Evolutionary conservation across 768 basidiomycete genomes (phyloP).

Genomic region (Tricholoma hemisulphureum): DNA sequence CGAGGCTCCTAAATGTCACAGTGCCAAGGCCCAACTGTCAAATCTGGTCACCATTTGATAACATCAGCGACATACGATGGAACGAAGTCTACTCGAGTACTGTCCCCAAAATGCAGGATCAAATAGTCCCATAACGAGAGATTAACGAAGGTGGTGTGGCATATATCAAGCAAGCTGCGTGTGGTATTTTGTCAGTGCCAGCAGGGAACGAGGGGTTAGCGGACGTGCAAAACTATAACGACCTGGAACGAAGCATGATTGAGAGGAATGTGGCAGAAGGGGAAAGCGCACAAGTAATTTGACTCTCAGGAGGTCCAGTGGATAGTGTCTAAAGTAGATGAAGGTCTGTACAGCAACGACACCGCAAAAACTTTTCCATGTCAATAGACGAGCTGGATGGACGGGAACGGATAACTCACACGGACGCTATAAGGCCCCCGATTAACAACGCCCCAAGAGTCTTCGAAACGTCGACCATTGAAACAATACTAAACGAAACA

Average conservation of each 20-base stretch:
- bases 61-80: constrained; percentile 34
- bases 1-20: constrained; percentile 33
- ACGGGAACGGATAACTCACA: constrained; percentile 27
- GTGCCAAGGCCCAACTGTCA: not conserved
- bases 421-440: constrained; percentile 38
- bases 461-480: constrained; percentile 24
- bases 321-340: constrained; percentile 40
- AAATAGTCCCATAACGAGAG: constrained; percentile 40
- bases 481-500: too few species aligned
- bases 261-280: not conserved
- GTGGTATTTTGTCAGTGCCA: not conserved
- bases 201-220: constrained; percentile 1
- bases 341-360: constrained; percentile 39
- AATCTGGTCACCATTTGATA: not conserved
- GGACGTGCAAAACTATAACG: constrained; percentile 25
- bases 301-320: constrained; percentile 26
- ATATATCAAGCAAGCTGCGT: constrained; percentile 30
- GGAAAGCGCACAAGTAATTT: constrained; percentile 33
- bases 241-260: constrained; percentile 16
- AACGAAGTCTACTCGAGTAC: constrained; percentile 38
- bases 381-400: not conserved
- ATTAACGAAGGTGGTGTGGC: constrained; percentile 37
- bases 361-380: constrained; percentile 36
- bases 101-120: constrained; percentile 42
- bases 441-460: constrained; percentile 44